Percentiles rank a stretch among this genome's conserved stretches.
phyloP scores from a whole-genome alignment of 2,329 filamentous ascomycete species.

The Aschersonia sp. region DNA sequence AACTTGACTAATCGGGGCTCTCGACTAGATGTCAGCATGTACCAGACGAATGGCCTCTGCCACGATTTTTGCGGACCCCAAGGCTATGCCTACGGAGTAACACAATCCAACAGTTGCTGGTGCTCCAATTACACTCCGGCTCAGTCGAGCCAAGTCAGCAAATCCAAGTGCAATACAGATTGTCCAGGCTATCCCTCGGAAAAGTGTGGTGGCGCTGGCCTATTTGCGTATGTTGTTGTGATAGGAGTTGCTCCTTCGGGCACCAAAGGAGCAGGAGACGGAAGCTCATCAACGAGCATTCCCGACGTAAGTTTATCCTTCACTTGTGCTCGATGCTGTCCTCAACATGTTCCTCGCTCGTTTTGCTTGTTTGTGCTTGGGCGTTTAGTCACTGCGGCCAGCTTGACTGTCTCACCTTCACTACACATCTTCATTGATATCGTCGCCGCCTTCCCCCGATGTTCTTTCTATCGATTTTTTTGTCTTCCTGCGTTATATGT shows the following conservation, averaged over 20 bases:
- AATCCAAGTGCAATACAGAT: conserved; percentile 32
- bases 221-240: conserved; percentile 51
- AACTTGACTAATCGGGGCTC: not conserved
- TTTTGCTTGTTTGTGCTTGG: not conserved
- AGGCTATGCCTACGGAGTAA: conserved; percentile 51
- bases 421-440: no score
- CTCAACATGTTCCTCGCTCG: not conserved
- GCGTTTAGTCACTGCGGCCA: no score
- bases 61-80: conserved; percentile 35
- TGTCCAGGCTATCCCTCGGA: conserved; percentile 60
- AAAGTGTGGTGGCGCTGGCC: conserved; percentile 44
- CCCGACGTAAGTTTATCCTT: conserved; percentile 12
- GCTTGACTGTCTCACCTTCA: no score
- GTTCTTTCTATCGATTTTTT: no score
- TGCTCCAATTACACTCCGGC: conserved; percentile 56
- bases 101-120: conserved; percentile 55
- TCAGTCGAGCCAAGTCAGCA: conserved; percentile 21
- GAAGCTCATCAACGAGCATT: conserved; percentile 8
- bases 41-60: conserved; percentile 58
- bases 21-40: conserved; percentile 34
- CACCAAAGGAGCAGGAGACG: conserved; percentile 22
- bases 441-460: no score
- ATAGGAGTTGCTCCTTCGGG: conserved; percentile 35
- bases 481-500: no score
- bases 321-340: not conserved